phyloP scores from a whole-genome alignment of 768 basidiomycete genomes.

The Auricularia sp. region DNA sequence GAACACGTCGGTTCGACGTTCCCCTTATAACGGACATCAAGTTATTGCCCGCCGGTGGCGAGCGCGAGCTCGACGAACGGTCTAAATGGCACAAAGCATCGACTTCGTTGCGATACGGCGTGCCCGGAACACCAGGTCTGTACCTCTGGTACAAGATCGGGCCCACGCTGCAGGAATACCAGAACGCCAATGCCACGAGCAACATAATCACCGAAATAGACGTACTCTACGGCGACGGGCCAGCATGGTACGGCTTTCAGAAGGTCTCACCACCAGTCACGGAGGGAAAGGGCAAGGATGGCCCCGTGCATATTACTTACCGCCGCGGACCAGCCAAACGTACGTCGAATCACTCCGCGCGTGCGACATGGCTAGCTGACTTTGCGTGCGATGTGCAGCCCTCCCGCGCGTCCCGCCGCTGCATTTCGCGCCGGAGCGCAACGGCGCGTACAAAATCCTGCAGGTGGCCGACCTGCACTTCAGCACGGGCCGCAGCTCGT shows the following conservation, averaged over 20 bases:
- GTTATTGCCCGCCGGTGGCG: constrained; percentile 48
- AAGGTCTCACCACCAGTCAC: constrained; percentile 54
- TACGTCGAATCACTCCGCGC: constrained; percentile 24
- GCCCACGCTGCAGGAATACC: constrained; percentile 46
- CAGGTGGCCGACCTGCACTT: constrained; percentile 93
- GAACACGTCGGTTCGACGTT: constrained; percentile 73
- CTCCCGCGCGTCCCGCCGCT: constrained; percentile 45
- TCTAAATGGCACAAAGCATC: constrained; percentile 56
- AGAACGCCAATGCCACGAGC: constrained; percentile 36
- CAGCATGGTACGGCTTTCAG: constrained; percentile 81
- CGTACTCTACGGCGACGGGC: constrained; percentile 73
- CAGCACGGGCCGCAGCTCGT: constrained; percentile 67
- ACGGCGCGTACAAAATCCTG: constrained; percentile 81
- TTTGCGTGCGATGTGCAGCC: constrained; percentile 25
- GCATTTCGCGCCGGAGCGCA: constrained; percentile 52
- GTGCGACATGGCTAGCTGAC: not conserved
- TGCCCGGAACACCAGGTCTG: constrained; percentile 43
- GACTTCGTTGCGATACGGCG: constrained; percentile 54
- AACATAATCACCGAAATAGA: constrained; percentile 87
- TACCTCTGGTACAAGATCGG: constrained; percentile 73
- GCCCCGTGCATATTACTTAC: constrained; percentile 55
- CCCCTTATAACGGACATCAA: constrained; percentile 66
- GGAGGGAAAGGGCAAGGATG: constrained; percentile 26
- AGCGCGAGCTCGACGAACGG: constrained; percentile 30
- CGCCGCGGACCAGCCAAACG: constrained; percentile 60